phyloP scores from a whole-genome alignment of 768 basidiomycete genomes.

The Boletus subcaerulescens region DNA sequence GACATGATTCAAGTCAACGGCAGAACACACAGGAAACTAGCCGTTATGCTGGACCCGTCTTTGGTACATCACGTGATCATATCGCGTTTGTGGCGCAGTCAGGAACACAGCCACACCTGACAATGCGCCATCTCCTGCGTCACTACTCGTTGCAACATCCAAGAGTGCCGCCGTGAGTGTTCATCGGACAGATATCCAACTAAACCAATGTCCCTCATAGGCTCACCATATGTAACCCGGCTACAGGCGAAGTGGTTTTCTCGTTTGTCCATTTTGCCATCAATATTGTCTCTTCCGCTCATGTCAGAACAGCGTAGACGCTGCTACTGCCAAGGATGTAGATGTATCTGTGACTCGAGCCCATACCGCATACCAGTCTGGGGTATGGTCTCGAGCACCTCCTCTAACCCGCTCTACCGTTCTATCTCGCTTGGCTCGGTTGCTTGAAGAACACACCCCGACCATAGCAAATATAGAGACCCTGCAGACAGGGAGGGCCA shows the following conservation, averaged over 20 bases:
- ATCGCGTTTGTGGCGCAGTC: conserved; percentile 26
- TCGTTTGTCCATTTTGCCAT: conserved; percentile 53
- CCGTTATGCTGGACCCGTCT: not conserved
- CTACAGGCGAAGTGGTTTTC: conserved; percentile 58
- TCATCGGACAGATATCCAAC: too few species aligned
- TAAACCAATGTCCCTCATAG: conserved; percentile 26
- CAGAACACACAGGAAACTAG: not conserved
- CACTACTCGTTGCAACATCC: conserved; percentile 1
- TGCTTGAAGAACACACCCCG: conserved; percentile 54
- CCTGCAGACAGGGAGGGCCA: conserved; percentile 75
- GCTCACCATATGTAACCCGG: conserved; percentile 62
- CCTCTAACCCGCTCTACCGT: conserved; percentile 59
- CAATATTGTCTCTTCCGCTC: conserved; percentile 14
- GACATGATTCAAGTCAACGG: not conserved
- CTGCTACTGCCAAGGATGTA: conserved; percentile 53
- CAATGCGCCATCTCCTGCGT: conserved; percentile 7
- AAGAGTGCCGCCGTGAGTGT: too few species aligned
- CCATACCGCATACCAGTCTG: conserved; percentile 58
- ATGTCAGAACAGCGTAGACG: conserved; percentile 44
- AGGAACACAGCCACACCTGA: conserved; percentile 15
- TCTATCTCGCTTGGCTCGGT: conserved; percentile 60
- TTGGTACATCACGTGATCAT: conserved; percentile 16
- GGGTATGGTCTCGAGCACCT: conserved; percentile 68
- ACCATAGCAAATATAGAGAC: conserved; percentile 66
- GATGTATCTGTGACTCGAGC: conserved; percentile 50